These are phyloP conservation scores for Lasiodiplodia sp. DNA, from an alignment of 2,329 filamentous ascomycete species.

Conservation along the genomic window DNA sequence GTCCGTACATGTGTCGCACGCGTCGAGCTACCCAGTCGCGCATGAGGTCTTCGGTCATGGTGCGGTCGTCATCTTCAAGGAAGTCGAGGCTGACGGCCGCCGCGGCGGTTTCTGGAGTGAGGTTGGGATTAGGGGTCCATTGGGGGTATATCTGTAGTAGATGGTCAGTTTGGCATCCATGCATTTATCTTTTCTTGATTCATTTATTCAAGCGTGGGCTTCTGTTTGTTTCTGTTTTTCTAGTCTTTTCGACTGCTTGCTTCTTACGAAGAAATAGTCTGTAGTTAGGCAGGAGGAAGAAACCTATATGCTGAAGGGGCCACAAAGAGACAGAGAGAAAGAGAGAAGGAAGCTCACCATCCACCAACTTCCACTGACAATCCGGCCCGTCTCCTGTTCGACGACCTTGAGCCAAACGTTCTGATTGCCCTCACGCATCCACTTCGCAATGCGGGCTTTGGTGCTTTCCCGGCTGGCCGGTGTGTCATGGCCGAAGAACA, in stretches of 20 bases:
- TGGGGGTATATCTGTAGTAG: conserved; percentile 12
- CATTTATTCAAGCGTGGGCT: background rate
- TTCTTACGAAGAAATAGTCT: background rate
- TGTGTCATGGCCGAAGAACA: conserved; percentile 24
- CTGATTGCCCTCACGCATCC: background rate
- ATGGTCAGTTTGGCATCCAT: background rate
- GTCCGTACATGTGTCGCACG: conserved; percentile 7
- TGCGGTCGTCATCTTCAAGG: conserved; percentile 1
- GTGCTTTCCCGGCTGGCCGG: background rate
- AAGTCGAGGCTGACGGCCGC: background rate
- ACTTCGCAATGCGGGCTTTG: background rate
- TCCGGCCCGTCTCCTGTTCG: background rate
- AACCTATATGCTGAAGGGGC: background rate
- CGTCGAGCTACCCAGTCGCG: conserved; percentile 1
- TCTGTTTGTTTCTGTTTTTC: background rate
- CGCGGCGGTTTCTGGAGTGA: background rate
- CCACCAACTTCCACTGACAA: conserved; percentile 1
- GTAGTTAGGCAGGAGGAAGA: background rate
- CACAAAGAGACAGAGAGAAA: background rate
- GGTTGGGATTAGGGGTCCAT: background rate
- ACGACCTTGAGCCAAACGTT: conserved; percentile 22
- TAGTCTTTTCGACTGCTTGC: background rate
- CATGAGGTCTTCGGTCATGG: conserved; percentile 5
- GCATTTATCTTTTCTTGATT: background rate
- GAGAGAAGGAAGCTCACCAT: conserved; percentile 3